Percentiles rank a stretch among this genome's conserved stretches.
Conservation (phyloP, 2,329 filamentous ascomycete genomes). For the Incumbomyces delicatus region DNA sequence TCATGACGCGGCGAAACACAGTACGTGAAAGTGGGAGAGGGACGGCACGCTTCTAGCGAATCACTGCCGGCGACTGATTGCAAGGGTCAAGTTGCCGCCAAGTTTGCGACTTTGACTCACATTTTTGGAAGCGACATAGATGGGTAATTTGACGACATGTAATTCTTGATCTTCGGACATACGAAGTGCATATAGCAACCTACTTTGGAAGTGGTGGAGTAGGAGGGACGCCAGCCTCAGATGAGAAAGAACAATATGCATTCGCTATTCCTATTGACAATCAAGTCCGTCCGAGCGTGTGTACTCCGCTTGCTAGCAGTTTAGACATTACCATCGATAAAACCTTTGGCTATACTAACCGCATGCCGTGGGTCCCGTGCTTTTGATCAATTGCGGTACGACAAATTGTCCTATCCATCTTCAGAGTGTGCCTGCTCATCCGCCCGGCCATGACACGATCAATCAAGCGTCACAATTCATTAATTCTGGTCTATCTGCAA, state of each 20-base stretch:
- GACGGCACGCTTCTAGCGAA: no score
- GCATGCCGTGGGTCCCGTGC: not conserved
- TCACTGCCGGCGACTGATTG: no score
- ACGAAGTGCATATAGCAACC: no score
- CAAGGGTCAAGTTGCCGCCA: no score
- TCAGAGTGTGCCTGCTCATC: conserved; percentile 1
- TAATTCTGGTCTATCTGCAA: conserved; percentile 4
- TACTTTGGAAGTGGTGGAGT: no score
- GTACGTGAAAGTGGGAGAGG: no score
- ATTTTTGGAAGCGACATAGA: no score
- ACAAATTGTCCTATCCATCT: conserved; percentile 1
- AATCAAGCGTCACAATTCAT: conserved; percentile 3
- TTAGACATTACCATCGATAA: conserved; percentile 1
- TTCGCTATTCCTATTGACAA: conserved; percentile 9
- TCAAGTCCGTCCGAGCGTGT: conserved; percentile 3
- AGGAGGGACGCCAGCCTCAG: no score
- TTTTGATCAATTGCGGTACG: conserved; percentile 1
- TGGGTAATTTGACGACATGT: no score
- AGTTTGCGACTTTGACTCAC: no score
- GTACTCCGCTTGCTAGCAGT: conserved; percentile 1
- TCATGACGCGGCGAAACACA: no score
- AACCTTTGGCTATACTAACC: conserved; percentile 1
- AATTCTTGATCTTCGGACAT: no score
- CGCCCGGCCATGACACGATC: conserved; percentile 1
- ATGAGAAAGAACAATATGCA: conserved; percentile 2